Base-by-base conservation (phyloP, 352 stramenopile genomes). In the Pilasporangium apinafurcum region DNA sequence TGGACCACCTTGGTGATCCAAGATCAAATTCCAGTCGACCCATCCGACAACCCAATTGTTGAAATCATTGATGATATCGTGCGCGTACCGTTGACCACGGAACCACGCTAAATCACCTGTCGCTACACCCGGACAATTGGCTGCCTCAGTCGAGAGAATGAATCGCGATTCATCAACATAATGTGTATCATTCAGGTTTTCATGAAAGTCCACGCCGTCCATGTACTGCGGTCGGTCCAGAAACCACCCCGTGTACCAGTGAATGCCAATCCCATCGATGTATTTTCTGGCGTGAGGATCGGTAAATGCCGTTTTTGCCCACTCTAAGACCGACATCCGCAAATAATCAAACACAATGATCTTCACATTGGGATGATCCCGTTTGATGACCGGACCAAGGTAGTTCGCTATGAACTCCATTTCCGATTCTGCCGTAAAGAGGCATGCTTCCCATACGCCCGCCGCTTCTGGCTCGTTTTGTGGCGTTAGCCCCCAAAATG, bases 271-370 rank as follows among this genome's bases (percentile, higher is more conserved):
- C 27, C 86, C 88, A 25, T 93, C 79, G 2, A 97, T 65, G 54
- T 85, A 96, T 40, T 85, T 26, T 4, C 31, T 52, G 4, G 68
- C 75, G 14, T 56, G 73, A 1, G 70, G 60, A 50, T 85, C 58
- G 37, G 71, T 70, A 50, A 74, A 82, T 13, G 86, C 76, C 20
- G 55, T 64, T 20, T 72, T 39, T 1, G 82, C 78, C 78, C 80
- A 93, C n/a, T 86, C 45, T 13, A 46, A 46, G 8, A 95, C 63
- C 24, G 51, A 75, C 45, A 65, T 73, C 27, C 84, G 89, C 51
- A 96, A 95, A 58, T 96, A 79, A 48, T 97, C 88, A 51, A 92
- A 95, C 0, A 86, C 67, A 62, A 97, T 91, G 37, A 97, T 85
- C 37, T 83, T 81, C 14, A 96, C 52, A 12, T 86, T 73, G 2